These are phyloP conservation scores for Neonectria coccinea DNA, from an alignment of 2,329 filamentous ascomycete species.

Conservation along the genomic window DNA sequence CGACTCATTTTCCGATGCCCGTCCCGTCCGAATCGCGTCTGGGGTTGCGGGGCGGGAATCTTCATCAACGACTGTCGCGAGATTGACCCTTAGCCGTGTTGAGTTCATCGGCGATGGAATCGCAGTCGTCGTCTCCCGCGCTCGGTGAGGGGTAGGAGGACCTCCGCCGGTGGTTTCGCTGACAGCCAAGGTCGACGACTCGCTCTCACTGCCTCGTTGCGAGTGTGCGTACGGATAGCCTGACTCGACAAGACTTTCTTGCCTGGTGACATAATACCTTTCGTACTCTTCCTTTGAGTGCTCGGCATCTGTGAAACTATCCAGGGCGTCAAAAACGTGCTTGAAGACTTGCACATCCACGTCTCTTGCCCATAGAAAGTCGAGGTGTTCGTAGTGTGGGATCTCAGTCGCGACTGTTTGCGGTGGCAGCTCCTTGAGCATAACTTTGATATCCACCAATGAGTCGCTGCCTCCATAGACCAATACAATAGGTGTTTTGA, in stretches of 20 bases:
- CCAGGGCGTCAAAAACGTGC: slow-evolving; percentile 89
- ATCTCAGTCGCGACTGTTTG: slow-evolving; percentile 90
- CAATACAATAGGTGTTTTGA: slow-evolving; percentile 93
- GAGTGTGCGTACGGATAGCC: slow-evolving; percentile 43
- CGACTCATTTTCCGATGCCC: slow-evolving; percentile 28
- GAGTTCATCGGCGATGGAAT: slow-evolving; percentile 38
- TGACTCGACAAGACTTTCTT: slow-evolving; percentile 61
- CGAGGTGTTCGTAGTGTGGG: slow-evolving; percentile 93
- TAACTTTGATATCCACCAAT: slow-evolving; percentile 90
- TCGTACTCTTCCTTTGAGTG: slow-evolving; percentile 72
- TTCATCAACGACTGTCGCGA: slow-evolving; percentile 29
- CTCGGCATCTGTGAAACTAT: slow-evolving; percentile 72
- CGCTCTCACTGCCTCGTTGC: slow-evolving; percentile 52
- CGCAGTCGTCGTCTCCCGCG: slow-evolving; percentile 40
- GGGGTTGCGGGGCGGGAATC: slow-evolving; percentile 37
- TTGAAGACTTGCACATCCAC: slow-evolving; percentile 87
- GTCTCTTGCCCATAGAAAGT: slow-evolving; percentile 94
- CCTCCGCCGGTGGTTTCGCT: slow-evolving; percentile 35
- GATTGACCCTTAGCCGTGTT: slow-evolving; percentile 30
- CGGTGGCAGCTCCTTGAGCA: slow-evolving; percentile 87
- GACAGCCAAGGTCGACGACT: slow-evolving; percentile 49
- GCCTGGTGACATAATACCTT: slow-evolving; percentile 65
- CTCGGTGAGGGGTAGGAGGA: slow-evolving; percentile 44
- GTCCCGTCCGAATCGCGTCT: slow-evolving; percentile 17
- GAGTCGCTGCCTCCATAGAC: slow-evolving; percentile 96